Evolutionary conservation across 805 yeast genomes (phyloP).

Genomic region (Candida ascalaphidarum): DNA sequence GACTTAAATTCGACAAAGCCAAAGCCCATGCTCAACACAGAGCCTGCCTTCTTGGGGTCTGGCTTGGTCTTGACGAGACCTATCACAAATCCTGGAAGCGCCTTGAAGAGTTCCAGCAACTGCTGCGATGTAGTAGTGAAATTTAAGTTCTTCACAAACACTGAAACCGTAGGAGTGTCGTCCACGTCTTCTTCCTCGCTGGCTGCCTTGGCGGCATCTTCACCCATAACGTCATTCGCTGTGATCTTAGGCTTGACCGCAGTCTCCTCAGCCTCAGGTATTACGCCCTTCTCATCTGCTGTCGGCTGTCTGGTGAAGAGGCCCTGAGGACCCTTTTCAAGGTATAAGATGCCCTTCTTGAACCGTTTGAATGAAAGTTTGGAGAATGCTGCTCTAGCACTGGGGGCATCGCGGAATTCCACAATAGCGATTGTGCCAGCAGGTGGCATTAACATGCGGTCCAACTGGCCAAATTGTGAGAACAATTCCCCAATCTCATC

Average conservation of each 20-base stretch:
- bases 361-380: constrained; percentile 82
- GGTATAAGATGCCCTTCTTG: constrained; percentile 76
- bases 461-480: constrained; percentile 68
- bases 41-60: constrained; percentile 64
- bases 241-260: constrained; percentile 39
- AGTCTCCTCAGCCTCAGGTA: constrained; percentile 20
- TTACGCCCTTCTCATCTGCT: constrained; percentile 14
- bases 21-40: constrained; percentile 88
- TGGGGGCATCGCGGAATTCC: constrained; percentile 73
- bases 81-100: constrained; percentile 69
- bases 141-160: constrained; percentile 87
- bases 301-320: constrained; percentile 58
- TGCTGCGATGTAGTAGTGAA: constrained; percentile 63
- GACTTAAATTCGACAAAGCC: constrained; percentile 90
- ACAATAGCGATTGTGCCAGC: constrained; percentile 94
- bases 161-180: constrained; percentile 75
- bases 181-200: constrained; percentile 30
- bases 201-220: constrained; percentile 5
- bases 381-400: constrained; percentile 84
- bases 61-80: constrained; percentile 85
- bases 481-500: constrained; percentile 81
- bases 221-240: constrained; percentile 37
- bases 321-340: constrained; percentile 90
- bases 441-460: constrained; percentile 86
- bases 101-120: constrained; percentile 53